Evolutionary conservation across 2,329 filamentous ascomycete species (phyloP), one percentile per base, ranked within the genome.

Genomic region (Beauveria australis): DNA sequence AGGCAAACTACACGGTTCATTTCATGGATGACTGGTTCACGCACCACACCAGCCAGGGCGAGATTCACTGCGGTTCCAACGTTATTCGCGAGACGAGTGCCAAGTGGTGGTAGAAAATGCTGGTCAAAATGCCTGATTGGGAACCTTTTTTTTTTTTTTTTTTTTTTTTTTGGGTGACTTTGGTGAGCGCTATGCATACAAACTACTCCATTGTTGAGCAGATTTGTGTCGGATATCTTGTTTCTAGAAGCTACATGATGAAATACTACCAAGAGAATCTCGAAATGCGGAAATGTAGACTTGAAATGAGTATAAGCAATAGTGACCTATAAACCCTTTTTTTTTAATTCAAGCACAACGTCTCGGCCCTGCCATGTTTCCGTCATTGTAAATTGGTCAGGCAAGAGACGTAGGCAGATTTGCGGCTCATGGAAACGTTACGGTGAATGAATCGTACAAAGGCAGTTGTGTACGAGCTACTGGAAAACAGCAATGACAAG

Each of bases 21-120:
- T 61, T 41, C 48, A 51, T 61, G 26, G 60, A 61, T n/a, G 53
- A 61, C 46, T 61, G 53, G 53, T 46, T 33, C 28, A 24, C 60
- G 53, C 60, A 51, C 28, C 53, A 61, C n/a, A 16, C 24, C 7
- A 3, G 9, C 0, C 1, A 1, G 14, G 60, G 60, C 19, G 60
- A 61, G 28, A 28, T 61, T 8, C 60, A 61, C 37, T 61, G 60
- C 37, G 60, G 53, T 37, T 24, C 53, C 16, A 61, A 61, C 18
- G 28, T 22, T 3, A 12, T 52, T n/a, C 60, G 60, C 5, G 33
- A 37, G 10, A 48, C 28, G 2, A 57, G 37, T 24, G 33, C 30
- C 28, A 33, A 41, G 26, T 61, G 60, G 53, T 61, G 60, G 60
- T 61, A 33, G 6, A 10, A 19, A 6, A 7, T 16, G 2, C 6